phyloP scores from a whole-genome alignment of 129 eudicot genomes.

The Helianthus tuberosus region DNA sequence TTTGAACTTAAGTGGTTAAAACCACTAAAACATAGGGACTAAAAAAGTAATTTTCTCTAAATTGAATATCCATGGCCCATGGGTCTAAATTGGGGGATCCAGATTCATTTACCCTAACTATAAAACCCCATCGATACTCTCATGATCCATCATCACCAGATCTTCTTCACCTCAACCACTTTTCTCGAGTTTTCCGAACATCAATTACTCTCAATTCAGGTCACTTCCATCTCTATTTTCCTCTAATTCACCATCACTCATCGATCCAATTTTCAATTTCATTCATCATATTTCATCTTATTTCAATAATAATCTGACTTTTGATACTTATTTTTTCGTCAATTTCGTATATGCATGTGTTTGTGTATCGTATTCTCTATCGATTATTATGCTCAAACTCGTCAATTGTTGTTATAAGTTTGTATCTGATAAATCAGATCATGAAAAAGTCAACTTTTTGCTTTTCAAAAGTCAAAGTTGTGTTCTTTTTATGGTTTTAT shows the following conservation, averaged over 20 bases:
- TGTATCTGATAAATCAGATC: slow-evolving; percentile 16
- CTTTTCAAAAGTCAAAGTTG: not conserved
- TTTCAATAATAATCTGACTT: slow-evolving; percentile 20
- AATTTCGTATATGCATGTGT: slow-evolving; percentile 21
- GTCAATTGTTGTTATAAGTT: not conserved
- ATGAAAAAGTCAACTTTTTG: slow-evolving; percentile 6
- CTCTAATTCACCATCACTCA: not conserved
- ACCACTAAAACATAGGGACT: no score
- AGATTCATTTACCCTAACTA: slow-evolving; percentile 22
- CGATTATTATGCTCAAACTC: not conserved
- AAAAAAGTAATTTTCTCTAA: no score
- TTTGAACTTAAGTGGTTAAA: no score
- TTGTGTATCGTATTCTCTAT: not conserved
- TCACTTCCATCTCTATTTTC: slow-evolving; percentile 19
- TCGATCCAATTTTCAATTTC: slow-evolving; percentile 1
- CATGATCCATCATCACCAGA: slow-evolving; percentile 14
- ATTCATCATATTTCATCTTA: not conserved
- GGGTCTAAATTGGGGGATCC: slow-evolving; percentile 22
- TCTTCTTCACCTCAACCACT: slow-evolving; percentile 15
- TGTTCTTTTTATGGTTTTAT: not conserved
- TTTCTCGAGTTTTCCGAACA: slow-evolving; percentile 23
- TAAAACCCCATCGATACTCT: slow-evolving; percentile 1
- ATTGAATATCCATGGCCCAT: slow-evolving; percentile 2
- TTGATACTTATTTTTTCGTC: not conserved
- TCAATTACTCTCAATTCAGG: slow-evolving; percentile 16